phyloP scores from a whole-genome alignment of 345 rosid genomes.

The Microcos paniculata region DNA sequence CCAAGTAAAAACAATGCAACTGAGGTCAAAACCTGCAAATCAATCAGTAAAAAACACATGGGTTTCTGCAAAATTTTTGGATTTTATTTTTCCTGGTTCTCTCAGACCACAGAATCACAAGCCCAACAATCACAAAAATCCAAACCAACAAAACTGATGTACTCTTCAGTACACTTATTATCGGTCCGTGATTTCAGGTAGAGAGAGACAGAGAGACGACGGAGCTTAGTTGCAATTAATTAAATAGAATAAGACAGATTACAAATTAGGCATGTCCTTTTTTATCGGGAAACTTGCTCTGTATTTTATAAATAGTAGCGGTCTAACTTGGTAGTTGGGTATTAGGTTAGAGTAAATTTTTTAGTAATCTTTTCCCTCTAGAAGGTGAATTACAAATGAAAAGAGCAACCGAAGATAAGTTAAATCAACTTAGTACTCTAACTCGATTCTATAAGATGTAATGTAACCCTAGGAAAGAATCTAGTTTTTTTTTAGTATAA shows the following conservation, averaged over 20 bases:
- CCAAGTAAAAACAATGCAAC: background rate
- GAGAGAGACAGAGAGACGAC: background rate
- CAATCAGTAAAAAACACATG: constrained; percentile 28
- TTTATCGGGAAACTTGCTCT: background rate
- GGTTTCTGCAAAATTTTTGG: constrained; percentile 29
- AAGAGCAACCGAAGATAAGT: too few species aligned
- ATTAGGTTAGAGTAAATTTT: background rate
- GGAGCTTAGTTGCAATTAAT: background rate
- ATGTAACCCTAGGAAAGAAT: too few species aligned
- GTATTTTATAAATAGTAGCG: background rate
- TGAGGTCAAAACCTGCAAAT: constrained; percentile 29
- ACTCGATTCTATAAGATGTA: too few species aligned
- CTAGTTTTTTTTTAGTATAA: too few species aligned
- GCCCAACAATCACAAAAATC: constrained; percentile 25
- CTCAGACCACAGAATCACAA: constrained; percentile 32
- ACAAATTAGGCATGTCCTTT: background rate
- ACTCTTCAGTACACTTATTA: constrained; percentile 27
- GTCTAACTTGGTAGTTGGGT: background rate
- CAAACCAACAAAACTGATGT: constrained; percentile 29
- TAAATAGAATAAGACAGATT: background rate
- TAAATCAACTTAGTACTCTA: too few species aligned
- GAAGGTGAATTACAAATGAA: background rate
- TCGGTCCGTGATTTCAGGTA: constrained; percentile 35
- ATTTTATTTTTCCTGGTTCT: background rate
- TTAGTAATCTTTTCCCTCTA: background rate